Conservation (phyloP, 1,139 yeast genomes). For the Kluyveromyces sp. region DNA sequence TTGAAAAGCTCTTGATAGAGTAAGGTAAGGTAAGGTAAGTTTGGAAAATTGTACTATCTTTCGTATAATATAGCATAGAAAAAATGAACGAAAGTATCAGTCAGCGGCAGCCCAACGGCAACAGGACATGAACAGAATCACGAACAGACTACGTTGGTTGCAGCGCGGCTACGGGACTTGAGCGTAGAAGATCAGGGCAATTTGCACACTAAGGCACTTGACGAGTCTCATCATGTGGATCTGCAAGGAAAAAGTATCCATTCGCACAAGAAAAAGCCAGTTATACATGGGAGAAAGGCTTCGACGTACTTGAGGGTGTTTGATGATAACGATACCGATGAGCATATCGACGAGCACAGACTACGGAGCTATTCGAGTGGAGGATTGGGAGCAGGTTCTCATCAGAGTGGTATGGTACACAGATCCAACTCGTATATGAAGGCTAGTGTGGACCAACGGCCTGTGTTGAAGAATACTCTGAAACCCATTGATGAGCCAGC, state of each 20-base stretch:
- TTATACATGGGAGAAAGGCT: slow-evolving; percentile 28
- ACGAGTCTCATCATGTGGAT: neutral
- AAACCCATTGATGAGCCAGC: neutral
- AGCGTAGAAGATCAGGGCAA: slow-evolving; percentile 16
- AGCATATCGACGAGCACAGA: slow-evolving; percentile 3
- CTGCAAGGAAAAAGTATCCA: neutral
- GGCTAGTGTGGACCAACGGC: slow-evolving; percentile 3
- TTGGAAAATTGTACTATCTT: too few species aligned
- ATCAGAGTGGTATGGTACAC: neutral
- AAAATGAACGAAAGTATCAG: neutral
- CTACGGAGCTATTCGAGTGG: neutral
- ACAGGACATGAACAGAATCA: neutral
- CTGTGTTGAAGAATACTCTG: neutral
- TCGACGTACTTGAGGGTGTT: slow-evolving; percentile 30
- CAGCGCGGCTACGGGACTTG: slow-evolving; percentile 16
- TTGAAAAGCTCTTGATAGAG: too few species aligned
- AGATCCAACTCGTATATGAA: neutral
- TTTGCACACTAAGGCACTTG: neutral
- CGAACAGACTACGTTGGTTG: slow-evolving; percentile 3
- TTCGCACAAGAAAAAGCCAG: slow-evolving; percentile 7
- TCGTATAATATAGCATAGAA: too few species aligned
- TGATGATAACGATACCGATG: slow-evolving; percentile 20
- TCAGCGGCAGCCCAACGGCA: neutral
- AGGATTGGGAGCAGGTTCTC: neutral
- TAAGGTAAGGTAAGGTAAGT: too few species aligned